Evolutionary conservation across 2,329 filamentous ascomycete species (phyloP), one percentile per base, ranked within the genome.

Genomic region (Fusarium tupiense): DNA sequence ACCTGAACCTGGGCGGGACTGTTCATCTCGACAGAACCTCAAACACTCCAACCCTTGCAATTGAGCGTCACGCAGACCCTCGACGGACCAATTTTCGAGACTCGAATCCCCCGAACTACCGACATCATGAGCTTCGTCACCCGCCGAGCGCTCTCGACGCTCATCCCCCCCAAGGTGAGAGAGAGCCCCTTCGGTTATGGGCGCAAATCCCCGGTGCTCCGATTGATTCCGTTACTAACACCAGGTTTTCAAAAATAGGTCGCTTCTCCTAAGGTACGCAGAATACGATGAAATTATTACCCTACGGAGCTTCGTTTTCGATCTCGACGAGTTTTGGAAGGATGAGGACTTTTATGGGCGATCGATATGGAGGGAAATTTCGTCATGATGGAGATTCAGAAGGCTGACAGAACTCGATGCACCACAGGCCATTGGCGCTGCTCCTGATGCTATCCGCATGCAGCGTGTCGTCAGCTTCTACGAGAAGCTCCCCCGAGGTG

Each of bases 381-480:
- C 72, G 69, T 49, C 50, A 73, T 69, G 67, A 53, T 57, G 50
- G 57, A 61, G 53, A 68, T 70, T 64, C 29, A 60, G 67, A 52
- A 69, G 73, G 81, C 85, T 88, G 79, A 87, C 72, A 56, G 59
- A 67, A 62, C 57, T 75, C 59, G 63, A 56, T 69, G 41, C 71
- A 70, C 67, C 50, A 77, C 84, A 98, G 96, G 95, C 94, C 80
- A 95, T 99, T 83, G 96, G 96, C 82, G 93, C 93, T 83, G 95
- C 95, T 79, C 94, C 95, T 83, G 96, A 98, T 91, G 96, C 96
- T 83, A 91, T 95, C 82, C 94, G 96, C 84, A 98, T 99, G 96
- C 93, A 97, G 85, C 94, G 95, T 81, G 95, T 99, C 80, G 96
- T 98, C 85, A 94, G 90, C 88, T 98, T 99, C 91, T 99, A 99